Evolutionary conservation across 805 yeast species (phyloP), one percentile per base, ranked within the genome.

Genomic region (Cyberlindnera veronae): DNA sequence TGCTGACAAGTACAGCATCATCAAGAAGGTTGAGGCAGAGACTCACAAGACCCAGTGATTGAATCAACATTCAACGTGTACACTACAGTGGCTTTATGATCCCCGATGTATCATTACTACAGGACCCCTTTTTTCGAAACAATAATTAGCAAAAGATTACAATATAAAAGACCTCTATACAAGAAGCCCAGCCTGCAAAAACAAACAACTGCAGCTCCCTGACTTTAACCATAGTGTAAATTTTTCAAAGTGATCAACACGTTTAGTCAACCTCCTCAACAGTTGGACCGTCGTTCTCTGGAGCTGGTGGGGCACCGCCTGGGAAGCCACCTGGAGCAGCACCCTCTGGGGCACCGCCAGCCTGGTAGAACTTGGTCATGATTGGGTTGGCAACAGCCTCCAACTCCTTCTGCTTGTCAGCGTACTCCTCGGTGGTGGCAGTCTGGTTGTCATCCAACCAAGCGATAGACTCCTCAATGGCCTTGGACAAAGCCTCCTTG

Each of bases 401-500:
- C 62, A 90, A 81, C 72, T 89, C 96, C 82, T 90, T 90, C 76
- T 89, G 95, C 76, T 78, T 84, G 71, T 84, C 95, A 63, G 79
- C 76, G 68, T 71, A 90, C 77, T 90, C 98, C 65, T 91, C 97
- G 45, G 86, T 79, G 40, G 95, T 67, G 56, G 95, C 97, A 52
- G 96, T 78, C 71, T 84, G 91, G 76, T 88, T 87, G 57, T 79
- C 77, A 69, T 90, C 98, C 69, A 91, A 81, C 97, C 97, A 91
- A 49, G 77, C 68, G 60, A 87, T 82, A 56, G 93, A 74, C 71
- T 84, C 93, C 50, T 85, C 87, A 63, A 86, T 83, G 53, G 93
- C 88, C 69, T 80, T 79, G 62, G 77, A 73, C 54, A 88, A 74
- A 57, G 75, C 70, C 66, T 79, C 81, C 54, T 76, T 70, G 59